A percentile compares a stretch with the other conserved stretches of the same genome.
These are phyloP conservation scores for Colletotrichum kahawae DNA, from an alignment of 2,329 filamentous ascomycete genomes.

Conservation along the genomic window DNA sequence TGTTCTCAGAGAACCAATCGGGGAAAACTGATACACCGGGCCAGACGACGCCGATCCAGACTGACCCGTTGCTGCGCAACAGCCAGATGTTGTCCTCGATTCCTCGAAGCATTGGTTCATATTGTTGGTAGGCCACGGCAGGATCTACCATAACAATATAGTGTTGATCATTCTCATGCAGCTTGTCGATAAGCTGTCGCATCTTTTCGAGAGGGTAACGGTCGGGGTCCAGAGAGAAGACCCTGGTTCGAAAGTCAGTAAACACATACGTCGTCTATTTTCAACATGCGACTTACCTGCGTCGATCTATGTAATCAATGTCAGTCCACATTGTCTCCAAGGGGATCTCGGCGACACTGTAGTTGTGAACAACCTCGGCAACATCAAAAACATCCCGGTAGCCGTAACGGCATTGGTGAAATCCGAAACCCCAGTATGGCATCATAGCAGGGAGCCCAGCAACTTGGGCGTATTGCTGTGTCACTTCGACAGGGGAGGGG, in stretches of 20 bases:
- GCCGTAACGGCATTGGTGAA: slow-evolving; percentile 68
- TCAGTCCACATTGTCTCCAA: slow-evolving; percentile 72
- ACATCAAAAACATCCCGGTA: slow-evolving; percentile 69
- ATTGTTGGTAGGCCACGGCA: slow-evolving; percentile 58
- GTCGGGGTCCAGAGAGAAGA: slow-evolving; percentile 70
- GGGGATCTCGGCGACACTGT: slow-evolving; percentile 67
- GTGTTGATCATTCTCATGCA: slow-evolving; percentile 71
- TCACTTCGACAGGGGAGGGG: slow-evolving; percentile 61
- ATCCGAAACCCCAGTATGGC: slow-evolving; percentile 68
- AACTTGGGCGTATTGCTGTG: slow-evolving; percentile 63
- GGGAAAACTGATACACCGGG: slow-evolving; percentile 75
- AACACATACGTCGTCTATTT: not conserved
- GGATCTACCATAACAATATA: slow-evolving; percentile 84
- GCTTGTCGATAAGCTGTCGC: slow-evolving; percentile 67
- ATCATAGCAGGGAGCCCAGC: slow-evolving; percentile 64
- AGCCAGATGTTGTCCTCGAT: slow-evolving; percentile 52
- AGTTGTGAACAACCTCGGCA: slow-evolving; percentile 72
- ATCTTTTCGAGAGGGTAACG: slow-evolving; percentile 67
- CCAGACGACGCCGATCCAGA: slow-evolving; percentile 74
- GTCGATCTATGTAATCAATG: slow-evolving; percentile 42
- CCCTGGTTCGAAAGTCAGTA: slow-evolving; percentile 28
- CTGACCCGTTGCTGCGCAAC: slow-evolving; percentile 57
- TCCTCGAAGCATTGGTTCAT: slow-evolving; percentile 45
- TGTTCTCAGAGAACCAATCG: slow-evolving; percentile 76
- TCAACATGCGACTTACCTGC: not conserved